Evolutionary conservation across 1,139 yeast genomes (phyloP).

Genomic region (Diutina ranongensis): DNA sequence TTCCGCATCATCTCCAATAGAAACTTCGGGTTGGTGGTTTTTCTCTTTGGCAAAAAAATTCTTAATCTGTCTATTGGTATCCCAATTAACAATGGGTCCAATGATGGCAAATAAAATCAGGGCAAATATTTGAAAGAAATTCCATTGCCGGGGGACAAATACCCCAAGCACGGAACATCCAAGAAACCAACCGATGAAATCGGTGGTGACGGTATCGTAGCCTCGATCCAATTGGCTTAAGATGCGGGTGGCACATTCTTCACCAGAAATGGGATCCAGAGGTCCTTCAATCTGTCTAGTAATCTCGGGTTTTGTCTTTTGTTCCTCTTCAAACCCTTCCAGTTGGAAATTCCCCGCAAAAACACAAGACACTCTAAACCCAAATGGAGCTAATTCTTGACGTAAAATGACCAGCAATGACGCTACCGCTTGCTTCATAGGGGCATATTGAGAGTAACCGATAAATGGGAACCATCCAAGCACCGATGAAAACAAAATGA

Average conservation of each 20-base stretch:
- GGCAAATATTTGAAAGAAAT: slow-evolving; percentile 38
- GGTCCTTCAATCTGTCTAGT: slow-evolving; percentile 81
- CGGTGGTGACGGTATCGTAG: slow-evolving; percentile 69
- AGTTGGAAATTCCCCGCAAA: slow-evolving; percentile 86
- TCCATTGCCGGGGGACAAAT: slow-evolving; percentile 47
- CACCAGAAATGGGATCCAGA: slow-evolving; percentile 57
- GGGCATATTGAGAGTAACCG: slow-evolving; percentile 88
- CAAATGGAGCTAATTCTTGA: slow-evolving; percentile 66
- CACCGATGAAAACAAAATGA: slow-evolving; percentile 71
- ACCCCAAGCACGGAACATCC: slow-evolving; percentile 60
- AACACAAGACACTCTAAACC: slow-evolving; percentile 49
- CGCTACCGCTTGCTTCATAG: slow-evolving; percentile 73
- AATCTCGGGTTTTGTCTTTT: slow-evolving; percentile 74
- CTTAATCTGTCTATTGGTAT: slow-evolving; percentile 17
- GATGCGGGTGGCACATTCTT: slow-evolving; percentile 53
- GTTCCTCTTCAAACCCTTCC: slow-evolving; percentile 80
- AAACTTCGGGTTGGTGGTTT: neutral
- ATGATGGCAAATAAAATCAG: slow-evolving; percentile 43
- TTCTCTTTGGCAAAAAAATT: neutral
- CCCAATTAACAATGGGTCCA: slow-evolving; percentile 50
- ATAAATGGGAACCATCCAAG: slow-evolving; percentile 79
- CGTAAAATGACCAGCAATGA: slow-evolving; percentile 66
- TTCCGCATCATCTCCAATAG: too few species aligned
- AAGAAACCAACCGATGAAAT: slow-evolving; percentile 74
- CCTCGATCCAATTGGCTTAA: slow-evolving; percentile 51